Conservation (phyloP, 148 eudicot genomes). For the Salicornia ramosissima region DNA sequence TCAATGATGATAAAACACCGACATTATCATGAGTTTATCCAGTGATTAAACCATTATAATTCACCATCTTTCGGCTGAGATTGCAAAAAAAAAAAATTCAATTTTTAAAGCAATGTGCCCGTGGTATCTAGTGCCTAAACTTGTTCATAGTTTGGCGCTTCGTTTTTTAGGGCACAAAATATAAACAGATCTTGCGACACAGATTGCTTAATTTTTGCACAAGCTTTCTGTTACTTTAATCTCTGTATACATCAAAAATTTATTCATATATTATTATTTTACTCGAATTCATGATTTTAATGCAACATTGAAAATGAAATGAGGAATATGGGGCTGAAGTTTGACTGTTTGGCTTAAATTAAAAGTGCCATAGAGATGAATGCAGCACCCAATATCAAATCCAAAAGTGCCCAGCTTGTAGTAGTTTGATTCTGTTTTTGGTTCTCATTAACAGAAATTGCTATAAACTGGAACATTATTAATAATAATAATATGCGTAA, state of each 20-base stretch:
- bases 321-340: constrained; percentile 26
- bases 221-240: constrained; percentile 32
- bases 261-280: no score
- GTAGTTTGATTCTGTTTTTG: constrained; percentile 1
- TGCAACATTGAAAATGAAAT: not conserved
- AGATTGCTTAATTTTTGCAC: constrained; percentile 13
- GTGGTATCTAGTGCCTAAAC: constrained; percentile 32
- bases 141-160: constrained; percentile 25
- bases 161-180: constrained; percentile 29
- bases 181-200: constrained; percentile 32
- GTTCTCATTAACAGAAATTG: constrained; percentile 4
- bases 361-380: constrained; percentile 31
- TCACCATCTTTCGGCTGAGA: constrained; percentile 45
- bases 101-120: not conserved
- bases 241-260: constrained; percentile 32
- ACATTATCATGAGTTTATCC: constrained; percentile 20
- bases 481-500: no score
- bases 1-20: constrained; percentile 28
- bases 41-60: constrained; percentile 17
- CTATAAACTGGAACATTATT: constrained; percentile 13
- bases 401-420: not conserved
- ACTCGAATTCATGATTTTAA: no score
- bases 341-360: constrained; percentile 29
- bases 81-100: constrained; percentile 9
- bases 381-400: constrained; percentile 27